These are phyloP conservation scores for Zygoascus hellenicus DNA, from an alignment of 1,139 yeast species.

Conservation along the genomic window DNA sequence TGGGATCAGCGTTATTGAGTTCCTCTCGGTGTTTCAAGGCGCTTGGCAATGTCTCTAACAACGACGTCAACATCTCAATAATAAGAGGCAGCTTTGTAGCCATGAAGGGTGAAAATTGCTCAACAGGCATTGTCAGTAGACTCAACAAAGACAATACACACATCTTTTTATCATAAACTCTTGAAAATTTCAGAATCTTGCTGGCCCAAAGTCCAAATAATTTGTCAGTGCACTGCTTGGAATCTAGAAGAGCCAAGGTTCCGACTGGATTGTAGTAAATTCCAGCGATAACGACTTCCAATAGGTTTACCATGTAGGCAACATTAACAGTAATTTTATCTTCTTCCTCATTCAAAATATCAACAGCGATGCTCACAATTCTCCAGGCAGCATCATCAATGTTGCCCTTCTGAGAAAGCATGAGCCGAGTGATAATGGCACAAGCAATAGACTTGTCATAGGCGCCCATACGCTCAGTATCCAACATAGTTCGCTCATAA, in stretches of 20 bases:
- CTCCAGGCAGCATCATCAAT: conserved; percentile 40
- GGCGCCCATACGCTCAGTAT: conserved; percentile 41
- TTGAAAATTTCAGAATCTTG: conserved; percentile 48
- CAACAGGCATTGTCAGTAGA: conserved; percentile 37
- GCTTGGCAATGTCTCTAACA: conserved; percentile 58
- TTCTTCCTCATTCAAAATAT: conserved; percentile 23
- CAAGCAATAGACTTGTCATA: conserved; percentile 48
- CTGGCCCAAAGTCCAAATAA: conserved; percentile 70
- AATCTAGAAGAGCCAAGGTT: conserved; percentile 51
- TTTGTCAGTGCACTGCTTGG: conserved; percentile 40
- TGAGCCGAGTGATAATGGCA: conserved; percentile 25
- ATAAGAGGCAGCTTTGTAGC: conserved; percentile 35
- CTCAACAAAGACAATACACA: conserved; percentile 62
- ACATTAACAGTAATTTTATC: conserved; percentile 31
- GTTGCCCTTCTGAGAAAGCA: conserved; percentile 23
- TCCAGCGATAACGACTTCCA: conserved; percentile 63
- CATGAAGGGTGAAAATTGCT: conserved; percentile 35
- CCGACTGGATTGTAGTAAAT: conserved; percentile 55
- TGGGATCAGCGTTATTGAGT: conserved; percentile 50
- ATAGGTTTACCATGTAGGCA: conserved; percentile 49
- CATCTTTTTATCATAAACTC: conserved; percentile 80
- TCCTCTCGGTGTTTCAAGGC: conserved; percentile 65
- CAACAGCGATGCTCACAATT: conserved; percentile 36
- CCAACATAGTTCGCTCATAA: conserved; percentile 35
- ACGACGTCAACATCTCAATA: conserved; percentile 43